phyloP scores from a whole-genome alignment of 441 rosid species.

The Eutrema salsugineum region DNA sequence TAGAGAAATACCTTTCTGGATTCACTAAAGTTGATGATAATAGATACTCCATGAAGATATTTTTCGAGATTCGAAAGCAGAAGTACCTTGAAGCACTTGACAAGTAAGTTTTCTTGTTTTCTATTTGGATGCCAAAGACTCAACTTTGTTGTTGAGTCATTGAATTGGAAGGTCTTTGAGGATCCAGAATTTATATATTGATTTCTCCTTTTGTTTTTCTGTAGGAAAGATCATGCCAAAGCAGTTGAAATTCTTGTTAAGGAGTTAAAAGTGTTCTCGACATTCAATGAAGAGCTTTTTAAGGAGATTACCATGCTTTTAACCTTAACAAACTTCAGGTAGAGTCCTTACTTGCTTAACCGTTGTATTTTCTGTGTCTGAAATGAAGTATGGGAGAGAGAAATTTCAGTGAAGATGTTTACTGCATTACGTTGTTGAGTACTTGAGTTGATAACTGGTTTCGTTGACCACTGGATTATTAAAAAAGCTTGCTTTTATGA shows the following conservation, averaged over 20 bases:
- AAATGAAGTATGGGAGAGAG: not conserved
- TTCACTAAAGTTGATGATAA: conserved; percentile 89
- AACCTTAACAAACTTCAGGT: conserved; percentile 53
- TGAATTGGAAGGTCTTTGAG: conserved; percentile 37
- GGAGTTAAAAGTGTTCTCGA: conserved; percentile 60
- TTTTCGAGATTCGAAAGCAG: conserved; percentile 88
- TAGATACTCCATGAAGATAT: conserved; percentile 83
- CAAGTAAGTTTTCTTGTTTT: conserved; percentile 40
- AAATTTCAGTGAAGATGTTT: not conserved
- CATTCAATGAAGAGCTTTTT: conserved; percentile 61
- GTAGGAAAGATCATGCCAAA: conserved; percentile 62
- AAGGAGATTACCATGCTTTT: conserved; percentile 65
- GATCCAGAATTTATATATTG: not conserved
- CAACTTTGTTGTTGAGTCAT: not conserved
- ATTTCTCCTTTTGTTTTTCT: not conserved
- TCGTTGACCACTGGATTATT: not conserved
- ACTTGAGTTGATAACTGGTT: not conserved
- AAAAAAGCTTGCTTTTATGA: not conserved
- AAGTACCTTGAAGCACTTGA: conserved; percentile 88
- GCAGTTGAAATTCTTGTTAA: conserved; percentile 66
- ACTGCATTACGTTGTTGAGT: not conserved
- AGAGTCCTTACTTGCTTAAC: not conserved
- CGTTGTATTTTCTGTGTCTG: not conserved
- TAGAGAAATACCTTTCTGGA: conserved; percentile 82
- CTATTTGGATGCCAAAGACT: conserved; percentile 26